Percentiles rank a stretch among this genome's conserved stretches.
Evolutionary conservation across 2,329 filamentous ascomycete species (phyloP).

Genomic region (Metarhizium rileyi): DNA sequence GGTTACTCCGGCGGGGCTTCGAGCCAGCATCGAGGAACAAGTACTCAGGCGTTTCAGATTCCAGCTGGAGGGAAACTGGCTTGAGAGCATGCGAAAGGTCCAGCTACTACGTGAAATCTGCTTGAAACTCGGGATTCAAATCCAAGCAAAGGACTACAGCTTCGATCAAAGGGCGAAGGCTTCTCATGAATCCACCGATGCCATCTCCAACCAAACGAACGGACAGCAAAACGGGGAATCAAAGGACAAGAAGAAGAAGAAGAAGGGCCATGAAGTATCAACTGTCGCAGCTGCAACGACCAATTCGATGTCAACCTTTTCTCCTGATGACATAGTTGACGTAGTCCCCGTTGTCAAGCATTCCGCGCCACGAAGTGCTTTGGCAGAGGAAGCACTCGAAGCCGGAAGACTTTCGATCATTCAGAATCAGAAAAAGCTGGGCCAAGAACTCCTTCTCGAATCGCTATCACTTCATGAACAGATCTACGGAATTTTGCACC

Average conservation of each 20-base stretch:
- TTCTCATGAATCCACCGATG: constrained; percentile 22
- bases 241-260: constrained; percentile 45
- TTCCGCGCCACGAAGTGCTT: constrained; percentile 76
- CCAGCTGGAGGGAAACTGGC: constrained; percentile 59
- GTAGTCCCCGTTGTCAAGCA: constrained; percentile 94
- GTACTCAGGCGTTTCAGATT: constrained; percentile 67
- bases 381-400: constrained; percentile 93
- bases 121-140: constrained; percentile 81
- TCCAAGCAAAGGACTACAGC: constrained; percentile 56
- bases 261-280: constrained; percentile 52
- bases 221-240: constrained; percentile 33
- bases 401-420: constrained; percentile 93
- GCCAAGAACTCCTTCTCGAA: constrained; percentile 91
- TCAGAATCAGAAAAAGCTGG: constrained; percentile 90
- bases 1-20: constrained; percentile 64
- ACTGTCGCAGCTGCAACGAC: constrained; percentile 35
- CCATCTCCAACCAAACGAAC: constrained; percentile 25
- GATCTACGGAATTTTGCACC: constrained; percentile 95
- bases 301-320: constrained; percentile 45
- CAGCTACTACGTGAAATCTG: constrained; percentile 85
- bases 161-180: constrained; percentile 21
- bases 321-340: constrained; percentile 78
- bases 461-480: constrained; percentile 94
- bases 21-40: constrained; percentile 60
- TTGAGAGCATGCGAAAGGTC: constrained; percentile 56